These are phyloP conservation scores for Alternaria dauci DNA, from an alignment of 2,329 filamentous ascomycete genomes.

Conservation along the genomic window DNA sequence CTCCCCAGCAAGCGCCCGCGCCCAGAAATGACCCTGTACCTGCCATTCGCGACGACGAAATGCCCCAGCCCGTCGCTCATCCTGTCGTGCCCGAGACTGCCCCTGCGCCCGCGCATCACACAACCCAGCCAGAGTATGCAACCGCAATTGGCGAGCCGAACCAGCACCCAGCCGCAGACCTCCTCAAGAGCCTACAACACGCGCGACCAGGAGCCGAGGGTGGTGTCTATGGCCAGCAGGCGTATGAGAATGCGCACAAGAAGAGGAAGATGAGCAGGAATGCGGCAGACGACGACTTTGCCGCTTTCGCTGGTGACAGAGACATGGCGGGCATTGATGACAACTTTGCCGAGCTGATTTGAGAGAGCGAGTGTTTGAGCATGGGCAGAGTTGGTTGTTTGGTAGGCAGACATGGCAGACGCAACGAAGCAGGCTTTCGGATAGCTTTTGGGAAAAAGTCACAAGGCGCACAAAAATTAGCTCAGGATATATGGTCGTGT, in stretches of 20 bases:
- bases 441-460: neutral
- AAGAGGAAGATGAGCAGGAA: constrained; percentile 50
- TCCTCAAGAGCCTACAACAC: constrained; percentile 44
- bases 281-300: constrained; percentile 49
- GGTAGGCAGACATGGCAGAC: neutral
- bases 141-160: constrained; percentile 35
- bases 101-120: constrained; percentile 29
- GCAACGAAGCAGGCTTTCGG: neutral
- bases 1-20: constrained; percentile 47
- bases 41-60: constrained; percentile 40
- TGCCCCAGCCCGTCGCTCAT: constrained; percentile 35
- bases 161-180: constrained; percentile 35
- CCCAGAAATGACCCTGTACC: constrained; percentile 26
- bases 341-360: constrained; percentile 66
- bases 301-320: constrained; percentile 56
- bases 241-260: constrained; percentile 41
- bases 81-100: constrained; percentile 39
- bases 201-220: constrained; percentile 31
- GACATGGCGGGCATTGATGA: constrained; percentile 66
- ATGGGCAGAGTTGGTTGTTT: neutral
- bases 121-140: constrained; percentile 28
- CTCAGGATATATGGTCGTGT: neutral
- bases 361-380: neutral
- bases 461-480: neutral
- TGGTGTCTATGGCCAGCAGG: constrained; percentile 34